These are phyloP conservation scores for Brettanomyces custersianus DNA, from an alignment of 805 yeast genomes.

Conservation along the genomic window DNA sequence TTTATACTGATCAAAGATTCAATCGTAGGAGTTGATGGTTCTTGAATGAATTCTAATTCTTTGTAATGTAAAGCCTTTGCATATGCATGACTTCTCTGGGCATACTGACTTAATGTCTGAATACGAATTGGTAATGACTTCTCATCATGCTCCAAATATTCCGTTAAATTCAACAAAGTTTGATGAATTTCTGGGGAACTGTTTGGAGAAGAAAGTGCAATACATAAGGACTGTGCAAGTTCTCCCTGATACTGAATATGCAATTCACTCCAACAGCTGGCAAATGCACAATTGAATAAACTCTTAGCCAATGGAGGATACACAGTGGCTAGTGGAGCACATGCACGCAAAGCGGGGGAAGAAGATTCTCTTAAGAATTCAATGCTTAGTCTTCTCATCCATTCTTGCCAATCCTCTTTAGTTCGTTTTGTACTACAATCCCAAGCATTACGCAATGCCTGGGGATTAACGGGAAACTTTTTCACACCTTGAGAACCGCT, in stretches of 20 bases:
- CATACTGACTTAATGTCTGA: constrained; percentile 84
- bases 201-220: constrained; percentile 81
- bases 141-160: constrained; percentile 96
- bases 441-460: constrained; percentile 75
- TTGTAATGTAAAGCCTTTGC: constrained; percentile 96
- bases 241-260: constrained; percentile 87
- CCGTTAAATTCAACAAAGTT: constrained; percentile 80
- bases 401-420: constrained; percentile 95
- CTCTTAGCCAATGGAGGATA: constrained; percentile 85
- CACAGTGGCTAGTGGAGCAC: constrained; percentile 80
- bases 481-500: constrained; percentile 62
- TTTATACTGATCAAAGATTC: constrained; percentile 89
- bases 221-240: constrained; percentile 72
- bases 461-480: constrained; percentile 63
- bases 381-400: constrained; percentile 82
- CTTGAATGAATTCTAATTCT: constrained; percentile 89
- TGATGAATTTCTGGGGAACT: constrained; percentile 96
- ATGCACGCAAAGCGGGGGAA: constrained; percentile 87
- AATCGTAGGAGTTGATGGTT: constrained; percentile 84
- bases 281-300: constrained; percentile 87
- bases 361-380: constrained; percentile 89
- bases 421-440: constrained; percentile 84
- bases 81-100: constrained; percentile 92
- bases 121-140: constrained; percentile 87
- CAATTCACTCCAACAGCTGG: constrained; percentile 90